Percentiles rank a stretch among this genome's conserved stretches.
phyloP scores from a whole-genome alignment of 73 alveolate species.

The Blepharisma japonicum region DNA sequence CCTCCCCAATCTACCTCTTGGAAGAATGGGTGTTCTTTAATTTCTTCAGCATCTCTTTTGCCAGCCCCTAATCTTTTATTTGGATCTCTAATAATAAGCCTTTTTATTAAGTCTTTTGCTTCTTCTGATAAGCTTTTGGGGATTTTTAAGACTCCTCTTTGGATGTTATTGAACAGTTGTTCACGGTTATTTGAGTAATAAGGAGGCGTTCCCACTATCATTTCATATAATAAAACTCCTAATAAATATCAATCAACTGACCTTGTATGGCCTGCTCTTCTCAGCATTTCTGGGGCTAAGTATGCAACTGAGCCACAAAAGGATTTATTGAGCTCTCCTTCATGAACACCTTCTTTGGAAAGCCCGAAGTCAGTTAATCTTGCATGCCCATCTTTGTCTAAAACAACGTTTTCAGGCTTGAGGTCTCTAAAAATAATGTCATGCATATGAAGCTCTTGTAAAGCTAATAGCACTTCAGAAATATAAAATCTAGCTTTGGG shows the following conservation, averaged over 20 bases:
- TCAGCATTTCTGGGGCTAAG: conserved; percentile 91
- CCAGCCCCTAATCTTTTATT: conserved; percentile 73
- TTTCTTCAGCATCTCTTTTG: conserved; percentile 72
- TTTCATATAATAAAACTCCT: conserved; percentile 91
- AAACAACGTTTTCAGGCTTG: conserved; percentile 83
- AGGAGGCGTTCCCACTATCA: conserved; percentile 92
- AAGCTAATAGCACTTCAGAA: conserved; percentile 70
- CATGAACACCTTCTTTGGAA: conserved; percentile 69
- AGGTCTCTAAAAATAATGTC: conserved; percentile 78
- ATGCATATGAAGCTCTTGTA: conserved; percentile 71
- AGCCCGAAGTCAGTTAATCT: conserved; percentile 91
- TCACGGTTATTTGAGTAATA: conserved; percentile 79
- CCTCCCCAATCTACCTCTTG: conserved; percentile 70
- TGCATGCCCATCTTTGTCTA: conserved; percentile 93
- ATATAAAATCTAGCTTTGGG: conserved; percentile 66
- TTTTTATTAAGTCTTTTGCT: conserved; percentile 73
- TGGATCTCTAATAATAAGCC: conserved; percentile 68
- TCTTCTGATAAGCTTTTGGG: conserved; percentile 75
- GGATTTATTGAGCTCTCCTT: conserved; percentile 61
- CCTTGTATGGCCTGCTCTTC: conserved; percentile 83
- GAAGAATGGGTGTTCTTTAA: conserved; percentile 80
- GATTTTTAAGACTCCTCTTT: conserved; percentile 76
- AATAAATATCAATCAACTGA: conserved; percentile 91
- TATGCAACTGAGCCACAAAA: conserved; percentile 91
- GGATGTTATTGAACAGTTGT: conserved; percentile 84